phyloP scores from a whole-genome alignment of 768 basidiomycete genomes.

The Xerocomus potaroensis region DNA sequence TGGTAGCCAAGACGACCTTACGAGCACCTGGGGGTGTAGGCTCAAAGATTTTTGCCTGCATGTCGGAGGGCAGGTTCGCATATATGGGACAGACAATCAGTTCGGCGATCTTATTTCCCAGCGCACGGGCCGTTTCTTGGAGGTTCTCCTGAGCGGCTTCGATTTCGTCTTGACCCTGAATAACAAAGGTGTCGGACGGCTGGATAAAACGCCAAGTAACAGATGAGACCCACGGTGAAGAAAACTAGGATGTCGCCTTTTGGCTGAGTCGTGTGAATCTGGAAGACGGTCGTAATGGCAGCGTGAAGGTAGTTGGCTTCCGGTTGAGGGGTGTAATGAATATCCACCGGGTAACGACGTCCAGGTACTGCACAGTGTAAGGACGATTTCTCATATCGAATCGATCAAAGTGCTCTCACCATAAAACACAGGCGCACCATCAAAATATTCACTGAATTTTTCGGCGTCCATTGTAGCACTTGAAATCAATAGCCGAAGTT shows the following conservation, averaged over 20 bases:
- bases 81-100: constrained; percentile 97
- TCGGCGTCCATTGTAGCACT: constrained; percentile 97
- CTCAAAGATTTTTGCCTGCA: constrained; percentile 99
- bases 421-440: constrained; percentile 92
- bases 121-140: constrained; percentile 88
- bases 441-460: constrained; percentile 97
- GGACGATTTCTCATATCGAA: neutral
- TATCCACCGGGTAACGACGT: constrained; percentile 95
- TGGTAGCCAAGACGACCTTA: constrained; percentile 97
- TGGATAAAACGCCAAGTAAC: neutral
- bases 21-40: constrained; percentile 95
- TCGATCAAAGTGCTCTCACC: constrained; percentile 43
- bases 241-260: constrained; percentile 98
- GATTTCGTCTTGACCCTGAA: constrained; percentile 94
- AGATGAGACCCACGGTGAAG: constrained; percentile 63
- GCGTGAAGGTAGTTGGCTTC: constrained; percentile 99
- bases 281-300: constrained; percentile 97
- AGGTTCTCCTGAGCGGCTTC: constrained; percentile 96
- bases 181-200: constrained; percentile 4
- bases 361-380: constrained; percentile 70
- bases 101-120: constrained; percentile 95
- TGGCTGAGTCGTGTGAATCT: constrained; percentile 98
- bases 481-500: constrained; percentile 89
- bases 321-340: constrained; percentile 98
- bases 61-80: constrained; percentile 97